Base-by-base conservation (phyloP, 805 yeast genomes). In the Starmerella riodocensis region DNA sequence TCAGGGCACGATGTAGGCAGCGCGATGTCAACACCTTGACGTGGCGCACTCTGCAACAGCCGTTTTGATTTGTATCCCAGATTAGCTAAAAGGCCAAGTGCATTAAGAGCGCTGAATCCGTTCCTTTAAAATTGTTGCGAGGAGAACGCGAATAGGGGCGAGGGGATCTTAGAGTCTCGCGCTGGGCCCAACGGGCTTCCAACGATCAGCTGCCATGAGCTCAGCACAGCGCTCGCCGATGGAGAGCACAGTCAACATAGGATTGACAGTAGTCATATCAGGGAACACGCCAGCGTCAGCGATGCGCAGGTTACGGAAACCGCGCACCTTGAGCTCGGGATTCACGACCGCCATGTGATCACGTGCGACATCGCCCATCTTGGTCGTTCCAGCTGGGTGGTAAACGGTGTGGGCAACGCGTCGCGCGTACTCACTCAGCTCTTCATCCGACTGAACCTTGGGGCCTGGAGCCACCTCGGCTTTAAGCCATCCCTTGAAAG, bases 211-310 rank as follows among this genome's bases (percentile, higher is more conserved):
- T 13, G 46, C 46, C 39, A 42, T 42, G 16, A 42, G 29, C 32
- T 42, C 46, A 6, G 46, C 46, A 28, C 36, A 32, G 17, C 42
- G 41, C 34, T 42, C 46, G 22, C 42, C 46, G 24, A 42, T 32
- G 2, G 46, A 30, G n/a, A 42, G 29, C 13, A 42, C 46, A 8
- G 46, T 42, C 18, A 42, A 24, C 46, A 42, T 42, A 2, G 46
- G 46, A 32, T 42, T 42, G 27, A 39, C 29, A 6, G 42, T 32
- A 16, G 39, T 29, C 42, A 56, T 57, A 19, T 51, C 58, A n/a
- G 60, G 60, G 40, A 56, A 53, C 23, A 56, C 49, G 34, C 58
- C 53, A n/a, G 59, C 60, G 36, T 56, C 60, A 36, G 51, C 52
- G 18, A 56, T 56, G 35, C 60, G 57, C 30, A 56, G 49, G 35